These are phyloP conservation scores for Echria macrotheca DNA, from an alignment of 495 filamentous ascomycete genomes.

Conservation along the genomic window DNA sequence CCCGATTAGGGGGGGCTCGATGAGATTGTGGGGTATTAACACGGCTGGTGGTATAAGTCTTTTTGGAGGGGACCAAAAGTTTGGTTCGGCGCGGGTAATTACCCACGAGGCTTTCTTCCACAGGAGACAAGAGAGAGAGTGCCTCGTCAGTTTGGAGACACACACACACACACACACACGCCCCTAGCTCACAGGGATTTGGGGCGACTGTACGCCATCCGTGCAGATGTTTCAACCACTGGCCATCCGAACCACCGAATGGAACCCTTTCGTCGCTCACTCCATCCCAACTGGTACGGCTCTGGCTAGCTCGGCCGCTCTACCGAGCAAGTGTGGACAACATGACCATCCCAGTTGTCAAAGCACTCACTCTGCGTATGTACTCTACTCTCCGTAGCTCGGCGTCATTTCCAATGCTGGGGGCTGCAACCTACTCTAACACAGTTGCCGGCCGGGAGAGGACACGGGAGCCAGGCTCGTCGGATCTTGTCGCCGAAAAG, in stretches of 20 bases:
- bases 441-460: background rate
- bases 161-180: too few relatives aligned
- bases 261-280: too few relatives aligned
- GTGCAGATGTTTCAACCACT: constrained; percentile 9
- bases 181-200: too few relatives aligned
- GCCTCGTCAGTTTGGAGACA: too few relatives aligned
- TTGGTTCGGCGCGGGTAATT: constrained; percentile 5
- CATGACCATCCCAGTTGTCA: background rate
- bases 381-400: too few relatives aligned
- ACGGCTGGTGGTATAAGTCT: constrained; percentile 6
- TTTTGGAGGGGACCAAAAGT: too few relatives aligned
- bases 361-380: background rate
- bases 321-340: background rate
- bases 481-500: background rate
- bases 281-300: too few relatives aligned
- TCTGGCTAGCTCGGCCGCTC: constrained; percentile 1
- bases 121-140: too few relatives aligned
- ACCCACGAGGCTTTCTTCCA: constrained; percentile 11
- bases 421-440: background rate
- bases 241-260: background rate
- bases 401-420: background rate
- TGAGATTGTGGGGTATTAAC: constrained; percentile 13
- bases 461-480: too few relatives aligned
- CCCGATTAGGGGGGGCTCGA: constrained; percentile 14
- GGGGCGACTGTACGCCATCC: background rate